Evolutionary conservation across 2,329 filamentous ascomycete genomes (phyloP).

Genomic region (Trichophyton mentagrophytes): DNA sequence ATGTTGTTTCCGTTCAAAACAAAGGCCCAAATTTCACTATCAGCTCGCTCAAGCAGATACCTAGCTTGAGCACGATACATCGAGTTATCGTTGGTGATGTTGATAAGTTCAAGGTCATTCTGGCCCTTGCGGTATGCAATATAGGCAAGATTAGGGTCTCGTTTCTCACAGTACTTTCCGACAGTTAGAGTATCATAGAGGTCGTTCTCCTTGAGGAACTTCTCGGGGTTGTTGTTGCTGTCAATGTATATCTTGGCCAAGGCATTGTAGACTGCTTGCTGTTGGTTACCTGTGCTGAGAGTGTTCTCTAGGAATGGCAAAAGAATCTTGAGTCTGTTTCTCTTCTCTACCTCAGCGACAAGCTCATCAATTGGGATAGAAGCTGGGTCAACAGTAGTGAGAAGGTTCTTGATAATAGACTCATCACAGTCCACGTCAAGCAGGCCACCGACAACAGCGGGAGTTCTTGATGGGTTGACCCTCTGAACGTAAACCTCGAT

Average conservation of each 20-base stretch:
- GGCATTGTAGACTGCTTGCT: slow-evolving; percentile 93
- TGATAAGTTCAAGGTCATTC: slow-evolving; percentile 93
- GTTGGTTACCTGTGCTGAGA: slow-evolving; percentile 77
- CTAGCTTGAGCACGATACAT: slow-evolving; percentile 98
- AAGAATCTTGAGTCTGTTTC: slow-evolving; percentile 89
- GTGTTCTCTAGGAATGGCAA: slow-evolving; percentile 93
- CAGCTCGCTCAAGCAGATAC: slow-evolving; percentile 82
- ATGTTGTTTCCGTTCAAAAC: slow-evolving; percentile 93
- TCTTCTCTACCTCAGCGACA: slow-evolving; percentile 83
- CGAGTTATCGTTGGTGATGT: slow-evolving; percentile 97
- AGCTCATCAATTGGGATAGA: slow-evolving; percentile 90
- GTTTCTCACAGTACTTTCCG: slow-evolving; percentile 98
- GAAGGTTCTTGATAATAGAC: slow-evolving; percentile 82
- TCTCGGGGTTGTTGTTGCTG: slow-evolving; percentile 94
- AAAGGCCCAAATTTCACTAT: slow-evolving; percentile 84
- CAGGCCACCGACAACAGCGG: slow-evolving; percentile 82
- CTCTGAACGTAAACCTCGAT: slow-evolving; percentile 97
- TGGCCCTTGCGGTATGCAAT: slow-evolving; percentile 94
- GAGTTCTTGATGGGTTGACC: slow-evolving; percentile 82
- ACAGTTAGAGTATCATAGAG: slow-evolving; percentile 85
- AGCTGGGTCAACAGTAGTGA: slow-evolving; percentile 69
- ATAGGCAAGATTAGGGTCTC: slow-evolving; percentile 87
- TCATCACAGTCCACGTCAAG: slow-evolving; percentile 97
- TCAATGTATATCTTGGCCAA: slow-evolving; percentile 99
- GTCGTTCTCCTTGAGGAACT: slow-evolving; percentile 94